Evolutionary conservation across 2,329 filamentous ascomycete genomes (phyloP), one percentile per base, ranked within the genome.

Genomic region (Aulographum hederae): DNA sequence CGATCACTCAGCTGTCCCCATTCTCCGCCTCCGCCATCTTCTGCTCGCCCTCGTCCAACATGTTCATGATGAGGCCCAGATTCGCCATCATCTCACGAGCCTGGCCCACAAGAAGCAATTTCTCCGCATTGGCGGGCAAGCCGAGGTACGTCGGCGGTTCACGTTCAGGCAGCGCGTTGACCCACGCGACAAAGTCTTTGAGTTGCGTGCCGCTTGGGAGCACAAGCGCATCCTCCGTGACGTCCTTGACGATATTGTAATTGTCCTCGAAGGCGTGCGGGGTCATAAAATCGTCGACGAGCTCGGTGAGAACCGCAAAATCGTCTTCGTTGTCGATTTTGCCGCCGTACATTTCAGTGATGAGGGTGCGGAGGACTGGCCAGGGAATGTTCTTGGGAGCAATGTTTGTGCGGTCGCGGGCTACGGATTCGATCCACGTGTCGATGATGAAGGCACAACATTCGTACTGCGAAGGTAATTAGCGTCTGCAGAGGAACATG

Each of bases 401-500:
- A 43, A 98, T 75, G 52, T 98, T 98, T 37, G 82, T 86, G 36
- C 89, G 76, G 41, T 78, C 82, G 43, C 78, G 73, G 3, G 86
- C 79, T 19, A 81, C 73, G 4, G 64, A 65, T 43, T 94, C 82
- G 39, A 94, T 67, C 89, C 89, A 98, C 19, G 78, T 80, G 49
- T 98, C 89, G 43, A 95, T 82, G 41, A 98, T 91, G 53, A 81
- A 89, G 33, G 82, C 81, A 28, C 80, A 93, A 58, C 89, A 98
- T 66, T 98, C 86, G 55, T 95, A 95, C 79, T 89, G 44, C 32
- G 31, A 10, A 20, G 26, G 12, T 16, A 15, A 31, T 58, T 47
- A 63, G 54, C 33, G 44, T 26, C 18, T 19, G 14, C 18, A 27
- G 27, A 33, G 15, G 10, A 21, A 15, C 18, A 33, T 21, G 11